Evolutionary conservation across 2,329 filamentous ascomycete genomes (phyloP).

Genomic region (Aspergillus sp.): DNA sequence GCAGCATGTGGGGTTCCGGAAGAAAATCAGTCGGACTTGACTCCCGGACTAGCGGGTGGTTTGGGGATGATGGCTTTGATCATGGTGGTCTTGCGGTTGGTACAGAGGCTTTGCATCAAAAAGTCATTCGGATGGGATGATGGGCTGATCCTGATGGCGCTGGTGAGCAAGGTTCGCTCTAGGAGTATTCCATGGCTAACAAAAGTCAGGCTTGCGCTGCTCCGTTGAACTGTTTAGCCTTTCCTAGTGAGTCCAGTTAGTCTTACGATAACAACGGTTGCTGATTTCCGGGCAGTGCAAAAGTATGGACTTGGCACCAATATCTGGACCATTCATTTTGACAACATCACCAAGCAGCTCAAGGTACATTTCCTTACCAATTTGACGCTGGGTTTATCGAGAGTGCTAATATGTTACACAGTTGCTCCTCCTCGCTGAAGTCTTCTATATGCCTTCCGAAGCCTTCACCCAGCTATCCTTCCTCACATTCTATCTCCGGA

Average conservation of each 20-base stretch:
- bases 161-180: neutral
- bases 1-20: conserved; percentile 9
- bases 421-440: conserved; percentile 25
- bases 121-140: conserved; percentile 13
- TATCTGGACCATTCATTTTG: conserved; percentile 15
- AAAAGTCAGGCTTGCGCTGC: conserved; percentile 3
- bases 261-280: no score
- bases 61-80: conserved; percentile 12
- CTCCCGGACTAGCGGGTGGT: conserved; percentile 7
- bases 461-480: conserved; percentile 53
- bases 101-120: conserved; percentile 7
- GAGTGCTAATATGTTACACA: neutral
- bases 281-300: conserved; percentile 7
- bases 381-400: neutral
- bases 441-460: conserved; percentile 50
- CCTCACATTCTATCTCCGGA: conserved; percentile 56
- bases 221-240: conserved; percentile 5
- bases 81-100: conserved; percentile 9
- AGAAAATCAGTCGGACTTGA: conserved; percentile 1
- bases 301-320: conserved; percentile 14
- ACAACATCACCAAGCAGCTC: conserved; percentile 9
- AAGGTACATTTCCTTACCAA: conserved; percentile 2
- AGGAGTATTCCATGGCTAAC: neutral
- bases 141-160: conserved; percentile 9
- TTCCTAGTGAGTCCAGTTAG: conserved; percentile 1